Evolutionary conservation across 1,284 basidiomycete genomes (phyloP).

Genomic region (Phellopilus nigrolimitatus): DNA sequence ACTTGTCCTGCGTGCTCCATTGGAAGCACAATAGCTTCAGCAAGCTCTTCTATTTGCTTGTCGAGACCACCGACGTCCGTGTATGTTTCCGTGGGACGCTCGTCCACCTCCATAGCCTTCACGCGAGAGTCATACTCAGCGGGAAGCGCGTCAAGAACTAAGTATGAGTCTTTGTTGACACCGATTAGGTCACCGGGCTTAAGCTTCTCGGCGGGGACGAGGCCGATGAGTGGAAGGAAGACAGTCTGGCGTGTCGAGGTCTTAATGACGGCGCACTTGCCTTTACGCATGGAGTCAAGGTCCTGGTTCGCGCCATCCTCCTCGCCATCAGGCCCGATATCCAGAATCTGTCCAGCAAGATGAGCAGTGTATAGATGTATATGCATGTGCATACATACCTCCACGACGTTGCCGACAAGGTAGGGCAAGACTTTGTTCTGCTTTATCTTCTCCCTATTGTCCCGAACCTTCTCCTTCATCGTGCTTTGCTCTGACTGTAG

Average conservation of each 20-base stretch:
- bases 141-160: slow-evolving; percentile 87
- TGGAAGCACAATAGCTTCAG: slow-evolving; percentile 75
- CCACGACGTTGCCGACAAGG: slow-evolving; percentile 96
- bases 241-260: slow-evolving; percentile 98
- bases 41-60: slow-evolving; percentile 80
- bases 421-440: slow-evolving; percentile 99
- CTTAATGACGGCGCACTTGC: slow-evolving; percentile 98
- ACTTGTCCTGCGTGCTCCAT: slow-evolving; percentile 82
- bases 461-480: slow-evolving; percentile 98
- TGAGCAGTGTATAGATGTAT: slow-evolving; percentile 9
- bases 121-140: slow-evolving; percentile 76
- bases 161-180: slow-evolving; percentile 99
- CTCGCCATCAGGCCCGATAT: slow-evolving; percentile 90
- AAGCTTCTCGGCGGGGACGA: slow-evolving; percentile 89
- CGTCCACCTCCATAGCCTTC: slow-evolving; percentile 92
- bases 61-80: slow-evolving; percentile 78
- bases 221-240: slow-evolving; percentile 95
- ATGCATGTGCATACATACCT: slow-evolving; percentile 48
- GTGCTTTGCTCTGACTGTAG: slow-evolving; percentile 91
- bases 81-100: slow-evolving; percentile 74
- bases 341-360: slow-evolving; percentile 66
- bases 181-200: slow-evolving; percentile 93
- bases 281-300: slow-evolving; percentile 89
- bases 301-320: slow-evolving; percentile 94
- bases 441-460: slow-evolving; percentile 98